Evolutionary conservation across 2,329 filamentous ascomycete genomes (phyloP).

Genomic region (Chrysoporthe deuterocubensis): DNA sequence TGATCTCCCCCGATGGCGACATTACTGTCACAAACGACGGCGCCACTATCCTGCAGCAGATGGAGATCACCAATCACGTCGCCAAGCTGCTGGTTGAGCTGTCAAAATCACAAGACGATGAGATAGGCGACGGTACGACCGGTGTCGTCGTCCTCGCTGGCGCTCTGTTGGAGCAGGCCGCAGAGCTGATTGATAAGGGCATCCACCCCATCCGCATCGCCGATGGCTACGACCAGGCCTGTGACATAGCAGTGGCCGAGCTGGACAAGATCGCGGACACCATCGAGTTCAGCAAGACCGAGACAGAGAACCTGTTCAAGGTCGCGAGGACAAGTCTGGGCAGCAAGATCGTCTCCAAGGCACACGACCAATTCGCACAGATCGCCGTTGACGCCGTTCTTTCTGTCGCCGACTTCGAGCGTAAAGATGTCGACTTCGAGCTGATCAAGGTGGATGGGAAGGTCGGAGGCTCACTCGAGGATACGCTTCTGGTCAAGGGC

Average conservation of each 20-base stretch:
- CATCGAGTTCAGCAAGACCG: slow-evolving; percentile 79
- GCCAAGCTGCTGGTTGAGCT: slow-evolving; percentile 96
- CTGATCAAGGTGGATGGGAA: slow-evolving; percentile 99
- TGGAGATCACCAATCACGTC: slow-evolving; percentile 99
- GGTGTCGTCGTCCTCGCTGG: slow-evolving; percentile 96
- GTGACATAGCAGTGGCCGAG: slow-evolving; percentile 92
- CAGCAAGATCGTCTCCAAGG: slow-evolving; percentile 99
- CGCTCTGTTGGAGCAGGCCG: slow-evolving; percentile 92
- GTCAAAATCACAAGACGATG: slow-evolving; percentile 97
- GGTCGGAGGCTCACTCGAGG: slow-evolving; percentile 90
- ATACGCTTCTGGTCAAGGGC: slow-evolving; percentile 92
- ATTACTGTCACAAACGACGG: slow-evolving; percentile 99
- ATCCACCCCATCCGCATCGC: slow-evolving; percentile 99
- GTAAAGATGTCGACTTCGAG: slow-evolving; percentile 98
- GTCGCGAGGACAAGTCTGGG: slow-evolving; percentile 95
- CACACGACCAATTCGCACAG: slow-evolving; percentile 96
- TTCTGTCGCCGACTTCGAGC: slow-evolving; percentile 92
- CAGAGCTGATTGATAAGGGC: slow-evolving; percentile 98
- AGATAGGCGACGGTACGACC: slow-evolving; percentile 98
- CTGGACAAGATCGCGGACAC: slow-evolving; percentile 91
- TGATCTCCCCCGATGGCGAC: slow-evolving; percentile 97
- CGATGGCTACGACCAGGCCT: slow-evolving; percentile 96
- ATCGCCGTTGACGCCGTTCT: slow-evolving; percentile 97
- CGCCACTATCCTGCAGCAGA: slow-evolving; percentile 94
- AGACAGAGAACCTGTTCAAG: slow-evolving; percentile 87